These are phyloP conservation scores for Blastobotrys arbuscula DNA, from an alignment of 1,139 yeast species.

Conservation along the genomic window DNA sequence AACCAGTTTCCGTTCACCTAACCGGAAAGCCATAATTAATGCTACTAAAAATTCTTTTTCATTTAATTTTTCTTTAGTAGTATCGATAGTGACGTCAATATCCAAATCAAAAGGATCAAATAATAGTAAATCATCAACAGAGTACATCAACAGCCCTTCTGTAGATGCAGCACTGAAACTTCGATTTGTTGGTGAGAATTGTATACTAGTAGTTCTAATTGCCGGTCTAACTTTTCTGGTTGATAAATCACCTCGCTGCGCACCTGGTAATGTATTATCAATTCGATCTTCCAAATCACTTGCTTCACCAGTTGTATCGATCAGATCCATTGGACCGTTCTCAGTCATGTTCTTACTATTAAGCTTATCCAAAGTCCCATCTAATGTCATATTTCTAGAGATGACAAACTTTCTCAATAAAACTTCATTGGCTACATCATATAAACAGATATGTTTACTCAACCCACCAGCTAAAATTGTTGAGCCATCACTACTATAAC, in stretches of 20 bases:
- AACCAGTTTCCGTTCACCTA: slow-evolving; percentile 73
- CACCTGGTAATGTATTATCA: slow-evolving; percentile 80
- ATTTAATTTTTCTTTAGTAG: slow-evolving; percentile 54
- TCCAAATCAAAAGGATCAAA: slow-evolving; percentile 97
- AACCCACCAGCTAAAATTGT: slow-evolving; percentile 90
- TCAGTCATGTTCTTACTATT: slow-evolving; percentile 82
- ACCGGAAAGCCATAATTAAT: slow-evolving; percentile 86
- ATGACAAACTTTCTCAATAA: slow-evolving; percentile 74
- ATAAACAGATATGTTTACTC: slow-evolving; percentile 83
- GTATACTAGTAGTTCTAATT: slow-evolving; percentile 67
- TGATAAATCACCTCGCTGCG: slow-evolving; percentile 82
- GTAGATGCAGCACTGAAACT: slow-evolving; percentile 96
- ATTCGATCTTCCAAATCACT: slow-evolving; percentile 81
- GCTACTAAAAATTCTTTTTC: slow-evolving; percentile 76
- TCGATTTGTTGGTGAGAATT: slow-evolving; percentile 84
- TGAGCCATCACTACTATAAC: slow-evolving; percentile 86
- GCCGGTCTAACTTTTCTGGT: slow-evolving; percentile 73
- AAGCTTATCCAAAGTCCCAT: slow-evolving; percentile 77
- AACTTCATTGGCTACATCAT: slow-evolving; percentile 85
- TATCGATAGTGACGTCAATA: slow-evolving; percentile 81
- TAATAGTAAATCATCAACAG: slow-evolving; percentile 65
- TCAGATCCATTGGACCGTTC: slow-evolving; percentile 76
- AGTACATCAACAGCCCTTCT: slow-evolving; percentile 80
- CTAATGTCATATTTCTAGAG: slow-evolving; percentile 82
- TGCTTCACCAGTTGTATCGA: slow-evolving; percentile 80